phyloP scores from a whole-genome alignment of 768 basidiomycete genomes.

The Mycena kentingensis region DNA sequence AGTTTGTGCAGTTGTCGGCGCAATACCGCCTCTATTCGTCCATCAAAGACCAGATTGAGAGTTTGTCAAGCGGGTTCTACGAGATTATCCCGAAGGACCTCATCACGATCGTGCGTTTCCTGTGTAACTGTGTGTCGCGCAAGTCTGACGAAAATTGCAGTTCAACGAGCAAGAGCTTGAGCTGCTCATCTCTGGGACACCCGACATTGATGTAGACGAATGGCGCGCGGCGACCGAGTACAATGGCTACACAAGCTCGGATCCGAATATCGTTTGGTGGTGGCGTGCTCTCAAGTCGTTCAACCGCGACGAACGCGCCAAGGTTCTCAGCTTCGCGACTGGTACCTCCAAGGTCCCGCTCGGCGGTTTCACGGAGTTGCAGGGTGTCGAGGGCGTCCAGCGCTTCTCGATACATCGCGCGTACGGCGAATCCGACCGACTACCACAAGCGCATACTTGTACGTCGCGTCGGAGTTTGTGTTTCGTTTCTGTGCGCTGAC shows the following conservation, averaged over 20 bases:
- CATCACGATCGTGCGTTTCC: conserved; percentile 76
- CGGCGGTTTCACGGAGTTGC: conserved; percentile 93
- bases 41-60: conserved; percentile 94
- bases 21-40: conserved; percentile 92
- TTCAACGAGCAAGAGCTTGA: conserved; percentile 96
- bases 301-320: conserved; percentile 93
- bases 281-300: conserved; percentile 98
- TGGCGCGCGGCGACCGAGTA: conserved; percentile 93
- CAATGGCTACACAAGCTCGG: conserved; percentile 82
- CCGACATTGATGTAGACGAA: conserved; percentile 98
- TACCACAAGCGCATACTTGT: conserved; percentile 92
- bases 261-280: conserved; percentile 98
- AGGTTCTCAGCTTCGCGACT: conserved; percentile 96
- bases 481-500: conserved; percentile 18
- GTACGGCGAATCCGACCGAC: conserved; percentile 80
- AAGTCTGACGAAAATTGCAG: conserved; percentile 38
- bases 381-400: conserved; percentile 91
- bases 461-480: conserved; percentile 33
- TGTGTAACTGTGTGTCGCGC: background rate
- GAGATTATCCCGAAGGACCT: conserved; percentile 98
- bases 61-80: conserved; percentile 88
- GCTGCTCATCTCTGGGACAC: conserved; percentile 92
- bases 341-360: conserved; percentile 91
- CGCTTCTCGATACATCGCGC: conserved; percentile 95
- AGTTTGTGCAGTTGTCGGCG: conserved; percentile 94